Base-by-base conservation (phyloP, 805 yeast species). In the Metschnikowia aberdeeniae region DNA sequence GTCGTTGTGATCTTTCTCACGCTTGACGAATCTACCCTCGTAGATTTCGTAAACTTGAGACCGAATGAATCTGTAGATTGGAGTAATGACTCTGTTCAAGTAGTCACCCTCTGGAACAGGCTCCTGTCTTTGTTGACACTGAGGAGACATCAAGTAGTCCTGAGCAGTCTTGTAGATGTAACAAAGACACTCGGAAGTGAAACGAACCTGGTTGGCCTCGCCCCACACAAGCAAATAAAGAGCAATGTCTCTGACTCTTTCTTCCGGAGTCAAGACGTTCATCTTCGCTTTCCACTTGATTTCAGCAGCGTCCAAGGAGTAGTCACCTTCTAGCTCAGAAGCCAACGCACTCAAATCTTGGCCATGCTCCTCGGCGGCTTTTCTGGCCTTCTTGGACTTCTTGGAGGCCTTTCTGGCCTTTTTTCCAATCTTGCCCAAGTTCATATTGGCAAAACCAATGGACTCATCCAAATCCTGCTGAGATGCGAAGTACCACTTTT, bases 161-260 rank as follows among this genome's bases (percentile, higher is more conserved):
- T 78, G 77, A 47, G 97, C 96, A 67, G 95, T 87, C 75, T 95
- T 92, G 80, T 82, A 95, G 61, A 93, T 83, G 78, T 86, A 93
- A 78, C 97, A 88, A 52, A 93, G 72, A 71, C 86, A 78, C 51
- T 76, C 80, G 6, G 85, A 78, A 45, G 93, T 85, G 73, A 93
- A 93, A 70, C 99, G 86, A 47, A 92, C 95, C 73, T 86, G 93
- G 68, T 86, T 86, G 30, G 93, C 90, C 72, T 86, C 95, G 73
- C 95, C 95, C 95, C 95, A 86, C 56, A 84, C 68, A 58, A 86
- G 72, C 50, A 86, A 71, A 68, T 85, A 86, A 51, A 86, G 70
- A 11, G 90, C 83, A 56, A 86, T 68, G 54, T 86, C 89, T 68
- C 90, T 80, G 44, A 85, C 90, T 67, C 85, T 78, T 64, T 85